Evolutionary conservation across 2,329 filamentous ascomycete genomes (phyloP).

Genomic region (Xylaria sp.): DNA sequence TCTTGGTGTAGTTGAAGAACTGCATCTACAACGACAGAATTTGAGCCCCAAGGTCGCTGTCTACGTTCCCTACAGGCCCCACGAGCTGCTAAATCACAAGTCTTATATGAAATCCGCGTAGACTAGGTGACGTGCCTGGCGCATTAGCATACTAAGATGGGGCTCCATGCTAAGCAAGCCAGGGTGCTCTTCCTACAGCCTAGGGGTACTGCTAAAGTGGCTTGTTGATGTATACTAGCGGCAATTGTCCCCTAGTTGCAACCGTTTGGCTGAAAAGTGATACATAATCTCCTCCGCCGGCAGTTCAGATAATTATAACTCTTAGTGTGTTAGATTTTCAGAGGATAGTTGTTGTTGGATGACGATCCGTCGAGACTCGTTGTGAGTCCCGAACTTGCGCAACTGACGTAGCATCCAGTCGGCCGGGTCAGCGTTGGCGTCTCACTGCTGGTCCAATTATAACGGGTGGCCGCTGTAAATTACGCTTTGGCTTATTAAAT

Average conservation of each 20-base stretch:
- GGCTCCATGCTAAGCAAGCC: neutral
- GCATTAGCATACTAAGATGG: neutral
- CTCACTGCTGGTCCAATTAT: neutral
- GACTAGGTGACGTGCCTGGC: neutral
- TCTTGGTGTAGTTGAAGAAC: neutral
- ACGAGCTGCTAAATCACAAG: neutral
- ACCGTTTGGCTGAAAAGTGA: neutral
- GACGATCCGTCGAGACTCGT: neutral
- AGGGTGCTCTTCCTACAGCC: neutral
- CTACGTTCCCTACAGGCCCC: neutral
- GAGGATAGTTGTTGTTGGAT: neutral
- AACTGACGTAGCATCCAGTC: neutral
- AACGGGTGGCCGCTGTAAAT: neutral
- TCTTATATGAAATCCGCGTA: neutral
- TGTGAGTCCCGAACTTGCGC: neutral
- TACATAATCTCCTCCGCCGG: neutral
- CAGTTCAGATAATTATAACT: neutral
- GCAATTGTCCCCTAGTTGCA: neutral
- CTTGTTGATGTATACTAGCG: neutral
- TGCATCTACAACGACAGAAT: neutral
- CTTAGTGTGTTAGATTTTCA: neutral
- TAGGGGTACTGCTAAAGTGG: neutral
- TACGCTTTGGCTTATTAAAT: conserved; percentile 2
- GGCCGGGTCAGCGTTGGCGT: neutral
- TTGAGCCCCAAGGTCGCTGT: conserved; percentile 1